Evolutionary conservation across 1,284 basidiomycete species (phyloP).

Genomic region (Ganoderma resinaceum): DNA sequence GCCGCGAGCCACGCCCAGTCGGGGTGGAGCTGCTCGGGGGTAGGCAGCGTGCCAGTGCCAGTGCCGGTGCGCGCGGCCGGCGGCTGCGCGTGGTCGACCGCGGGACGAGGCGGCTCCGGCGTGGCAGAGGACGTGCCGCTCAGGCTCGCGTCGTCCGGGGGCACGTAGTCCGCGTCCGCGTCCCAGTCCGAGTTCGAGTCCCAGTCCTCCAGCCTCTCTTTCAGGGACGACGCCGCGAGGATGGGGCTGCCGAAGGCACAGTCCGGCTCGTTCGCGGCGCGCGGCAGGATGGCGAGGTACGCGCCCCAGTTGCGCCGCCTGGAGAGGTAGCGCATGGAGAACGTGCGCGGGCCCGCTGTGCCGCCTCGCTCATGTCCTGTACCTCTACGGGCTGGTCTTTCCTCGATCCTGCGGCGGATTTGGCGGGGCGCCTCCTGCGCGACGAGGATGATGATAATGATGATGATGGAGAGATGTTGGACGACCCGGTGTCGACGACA

Average conservation of each 20-base stretch:
- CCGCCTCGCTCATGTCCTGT: slow-evolving; percentile 23
- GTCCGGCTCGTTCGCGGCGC: background rate
- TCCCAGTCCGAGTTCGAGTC: too few species aligned
- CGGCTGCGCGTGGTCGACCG: too few species aligned
- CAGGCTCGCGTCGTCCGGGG: slow-evolving; percentile 30
- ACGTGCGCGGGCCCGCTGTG: slow-evolving; percentile 46
- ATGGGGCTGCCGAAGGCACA: background rate
- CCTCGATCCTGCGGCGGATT: background rate
- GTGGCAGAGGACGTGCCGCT: slow-evolving; percentile 9
- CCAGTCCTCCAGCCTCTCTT: slow-evolving; percentile 23
- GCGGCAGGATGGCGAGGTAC: slow-evolving; percentile 40
- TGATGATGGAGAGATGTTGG: too few species aligned
- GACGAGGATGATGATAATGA: background rate
- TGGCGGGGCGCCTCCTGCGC: too few species aligned
- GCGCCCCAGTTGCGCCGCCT: slow-evolving; percentile 55
- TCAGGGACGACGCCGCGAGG: slow-evolving; percentile 10
- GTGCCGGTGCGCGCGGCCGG: too few species aligned
- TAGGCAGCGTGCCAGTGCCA: slow-evolving; percentile 14
- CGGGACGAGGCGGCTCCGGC: too few species aligned
- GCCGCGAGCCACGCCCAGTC: slow-evolving; percentile 42
- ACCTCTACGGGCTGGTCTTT: background rate
- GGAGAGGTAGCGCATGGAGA: slow-evolving; percentile 54
- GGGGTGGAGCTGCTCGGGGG: slow-evolving; percentile 26
- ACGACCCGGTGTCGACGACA: background rate
- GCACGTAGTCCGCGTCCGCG: slow-evolving; percentile 29